Percentiles rank a stretch among this genome's conserved stretches.
Evolutionary conservation across 176 grass and related monocot genomes (phyloP).

Genomic region (Tillandsia leiboldiana): DNA sequence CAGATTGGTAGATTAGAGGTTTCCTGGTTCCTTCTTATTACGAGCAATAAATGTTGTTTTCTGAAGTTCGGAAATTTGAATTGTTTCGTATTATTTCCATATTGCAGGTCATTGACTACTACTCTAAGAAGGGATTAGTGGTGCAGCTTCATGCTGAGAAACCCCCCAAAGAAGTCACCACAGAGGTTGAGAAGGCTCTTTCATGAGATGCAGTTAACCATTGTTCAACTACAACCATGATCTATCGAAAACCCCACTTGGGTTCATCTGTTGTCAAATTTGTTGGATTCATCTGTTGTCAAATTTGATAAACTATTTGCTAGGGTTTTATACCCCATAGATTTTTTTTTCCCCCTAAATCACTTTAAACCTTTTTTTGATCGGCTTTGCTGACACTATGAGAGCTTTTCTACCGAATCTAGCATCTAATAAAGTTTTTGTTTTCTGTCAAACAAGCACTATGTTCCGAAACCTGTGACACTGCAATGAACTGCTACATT

Average conservation of each 20-base stretch:
- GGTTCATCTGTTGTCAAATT: slow-evolving; percentile 26
- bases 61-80: neutral
- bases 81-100: slow-evolving; percentile 1
- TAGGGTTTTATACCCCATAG: slow-evolving; percentile 13
- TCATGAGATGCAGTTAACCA: slow-evolving; percentile 27
- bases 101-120: slow-evolving; percentile 79
- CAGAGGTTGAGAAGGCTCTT: slow-evolving; percentile 65
- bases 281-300: slow-evolving; percentile 25
- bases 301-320: slow-evolving; percentile 22
- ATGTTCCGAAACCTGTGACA: slow-evolving; percentile 20
- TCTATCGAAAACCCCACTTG: slow-evolving; percentile 21
- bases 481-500: slow-evolving; percentile 2
- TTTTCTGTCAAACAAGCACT: slow-evolving; percentile 7
- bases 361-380: slow-evolving; percentile 9
- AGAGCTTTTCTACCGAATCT: slow-evolving; percentile 13
- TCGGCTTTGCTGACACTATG: slow-evolving; percentile 21
- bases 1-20: neutral
- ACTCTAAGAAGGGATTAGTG: slow-evolving; percentile 65
- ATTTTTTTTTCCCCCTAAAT: slow-evolving; percentile 15
- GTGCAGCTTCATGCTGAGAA: slow-evolving; percentile 73
- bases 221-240: slow-evolving; percentile 12
- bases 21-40: neutral
- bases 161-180: slow-evolving; percentile 59
- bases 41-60: neutral
- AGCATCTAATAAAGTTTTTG: slow-evolving; percentile 40